Evolutionary conservation across 495 filamentous ascomycete genomes (phyloP).

Genomic region (Penicillium salamii): DNA sequence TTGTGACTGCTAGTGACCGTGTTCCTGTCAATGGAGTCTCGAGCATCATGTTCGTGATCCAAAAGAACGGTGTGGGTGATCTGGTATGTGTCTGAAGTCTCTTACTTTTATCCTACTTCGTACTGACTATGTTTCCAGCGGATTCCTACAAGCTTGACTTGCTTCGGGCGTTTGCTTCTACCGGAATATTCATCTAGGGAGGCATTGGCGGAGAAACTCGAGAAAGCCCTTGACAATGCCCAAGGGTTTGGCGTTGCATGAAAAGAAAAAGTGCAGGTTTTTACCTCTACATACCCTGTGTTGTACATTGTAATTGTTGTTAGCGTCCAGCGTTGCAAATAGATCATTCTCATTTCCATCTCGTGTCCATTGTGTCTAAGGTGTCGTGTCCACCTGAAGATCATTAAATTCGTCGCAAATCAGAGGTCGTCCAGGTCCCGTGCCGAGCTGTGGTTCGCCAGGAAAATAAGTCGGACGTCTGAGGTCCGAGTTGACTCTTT

Average conservation of each 20-base stretch:
- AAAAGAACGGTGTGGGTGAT: conserved; percentile 71
- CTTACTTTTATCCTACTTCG: background rate
- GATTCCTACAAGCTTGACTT: conserved; percentile 82
- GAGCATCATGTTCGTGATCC: conserved; percentile 77
- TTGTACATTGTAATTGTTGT: background rate
- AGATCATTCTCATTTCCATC: background rate
- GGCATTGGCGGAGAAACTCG: conserved; percentile 69
- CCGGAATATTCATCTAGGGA: conserved; percentile 74
- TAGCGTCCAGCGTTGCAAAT: background rate
- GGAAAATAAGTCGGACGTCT: conserved; percentile 13
- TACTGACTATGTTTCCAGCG: conserved; percentile 37
- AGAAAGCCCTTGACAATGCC: conserved; percentile 82
- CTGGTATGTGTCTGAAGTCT: conserved; percentile 29
- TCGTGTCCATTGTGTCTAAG: too few species aligned
- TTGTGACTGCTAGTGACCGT: conserved; percentile 90
- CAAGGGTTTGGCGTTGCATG: conserved; percentile 82
- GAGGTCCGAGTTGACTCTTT: conserved; percentile 17
- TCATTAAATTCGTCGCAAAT: conserved; percentile 8
- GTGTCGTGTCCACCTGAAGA: too few species aligned
- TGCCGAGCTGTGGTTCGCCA: conserved; percentile 11
- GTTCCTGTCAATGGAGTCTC: conserved; percentile 80
- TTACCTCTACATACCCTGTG: conserved; percentile 17
- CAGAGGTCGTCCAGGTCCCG: conserved; percentile 7
- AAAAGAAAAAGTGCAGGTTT: conserved; percentile 8
- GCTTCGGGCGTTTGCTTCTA: conserved; percentile 80